These are phyloP conservation scores for Cordyceps tenuipes DNA, from an alignment of 2,329 filamentous ascomycete species.

Conservation along the genomic window DNA sequence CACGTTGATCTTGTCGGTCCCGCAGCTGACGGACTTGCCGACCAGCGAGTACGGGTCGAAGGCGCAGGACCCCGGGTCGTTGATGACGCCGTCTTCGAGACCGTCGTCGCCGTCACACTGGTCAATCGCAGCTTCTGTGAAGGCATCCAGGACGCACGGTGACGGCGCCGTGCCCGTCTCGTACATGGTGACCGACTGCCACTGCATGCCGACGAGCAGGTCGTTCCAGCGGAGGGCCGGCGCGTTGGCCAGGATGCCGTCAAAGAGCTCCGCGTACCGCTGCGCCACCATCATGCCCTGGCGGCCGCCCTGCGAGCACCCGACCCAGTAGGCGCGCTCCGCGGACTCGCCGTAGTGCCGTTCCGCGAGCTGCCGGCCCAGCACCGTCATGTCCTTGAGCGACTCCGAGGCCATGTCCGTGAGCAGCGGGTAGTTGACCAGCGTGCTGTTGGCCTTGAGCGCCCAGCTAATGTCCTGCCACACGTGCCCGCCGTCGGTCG, in stretches of 20 bases:
- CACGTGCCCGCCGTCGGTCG: not conserved
- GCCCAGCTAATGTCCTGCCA: conserved; percentile 13
- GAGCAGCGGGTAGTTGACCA: conserved; percentile 18
- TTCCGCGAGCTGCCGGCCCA: conserved; percentile 33
- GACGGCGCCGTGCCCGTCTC: conserved; percentile 22
- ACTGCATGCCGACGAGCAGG: conserved; percentile 14
- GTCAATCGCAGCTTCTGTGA: conserved; percentile 25
- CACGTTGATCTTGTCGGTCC: not conserved
- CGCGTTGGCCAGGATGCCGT: conserved; percentile 42
- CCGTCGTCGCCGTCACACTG: conserved; percentile 21
- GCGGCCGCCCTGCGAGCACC: conserved; percentile 47
- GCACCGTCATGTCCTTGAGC: conserved; percentile 26
- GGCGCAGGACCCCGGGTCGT: conserved; percentile 12
- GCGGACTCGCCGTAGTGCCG: conserved; percentile 30
- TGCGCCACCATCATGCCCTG: conserved; percentile 47
- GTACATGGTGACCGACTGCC: conserved; percentile 20
- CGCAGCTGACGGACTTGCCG: conserved; percentile 14
- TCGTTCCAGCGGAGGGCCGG: conserved; percentile 34
- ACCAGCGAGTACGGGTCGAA: conserved; percentile 18
- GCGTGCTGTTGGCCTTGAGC: conserved; percentile 13
- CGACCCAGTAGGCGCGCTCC: conserved; percentile 39
- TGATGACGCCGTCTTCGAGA: conserved; percentile 18
- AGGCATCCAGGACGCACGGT: conserved; percentile 26
- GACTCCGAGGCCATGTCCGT: conserved; percentile 21
- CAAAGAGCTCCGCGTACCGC: conserved; percentile 42